Base-by-base conservation (phyloP, 257 asterid species). In the Echium plantagineum region DNA sequence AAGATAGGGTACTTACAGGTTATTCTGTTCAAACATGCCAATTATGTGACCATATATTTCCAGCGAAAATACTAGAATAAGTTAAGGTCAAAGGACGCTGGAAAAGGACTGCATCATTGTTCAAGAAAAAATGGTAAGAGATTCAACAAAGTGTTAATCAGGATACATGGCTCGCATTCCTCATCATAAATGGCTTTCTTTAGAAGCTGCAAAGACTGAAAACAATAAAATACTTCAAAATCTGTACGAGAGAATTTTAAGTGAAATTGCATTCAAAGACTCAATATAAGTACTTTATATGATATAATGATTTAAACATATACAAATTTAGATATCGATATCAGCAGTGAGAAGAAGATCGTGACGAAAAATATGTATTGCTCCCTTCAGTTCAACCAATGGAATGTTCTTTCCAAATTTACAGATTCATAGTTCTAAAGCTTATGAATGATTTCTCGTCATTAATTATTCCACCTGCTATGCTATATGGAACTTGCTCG, bases 1-100 rank as follows among this genome's bases (percentile, higher is more conserved):
- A 46, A 42, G 21, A 22, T 30, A 68, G 55, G 15, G 66, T 59
- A 79, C 95, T 85, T 79, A 91, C 98, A 91, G 94, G 78, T 91
- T 91, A 77, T 91, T 91, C 73, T 84, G 82, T 85, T 91, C 97
- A 77, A 91, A 91, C 98, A 91, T 86, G 74, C 97, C 97, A 69
- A 91, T 88, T 22, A 88, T 86, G 67, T 91, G 83, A 31, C 94
- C 98, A 71, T 88, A 91, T 62, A 91, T 70, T 70, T 91, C 95
- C 30, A 91, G 94, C 38, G 97, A 88, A 67, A 91, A 84, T 68
- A 91, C 95, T 90, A 63, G 55, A n/a, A 71, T 68, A 46, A 61
- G 77, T 88, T 72, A 90, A 90, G 94, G 87, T 61, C 73, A 71
- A 68, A 65, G 60, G 57, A 24, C 54, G 35, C 56, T 63, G 55